Conservation (phyloP, 208 protist genomes). For the Wallacemonas sp. region DNA sequence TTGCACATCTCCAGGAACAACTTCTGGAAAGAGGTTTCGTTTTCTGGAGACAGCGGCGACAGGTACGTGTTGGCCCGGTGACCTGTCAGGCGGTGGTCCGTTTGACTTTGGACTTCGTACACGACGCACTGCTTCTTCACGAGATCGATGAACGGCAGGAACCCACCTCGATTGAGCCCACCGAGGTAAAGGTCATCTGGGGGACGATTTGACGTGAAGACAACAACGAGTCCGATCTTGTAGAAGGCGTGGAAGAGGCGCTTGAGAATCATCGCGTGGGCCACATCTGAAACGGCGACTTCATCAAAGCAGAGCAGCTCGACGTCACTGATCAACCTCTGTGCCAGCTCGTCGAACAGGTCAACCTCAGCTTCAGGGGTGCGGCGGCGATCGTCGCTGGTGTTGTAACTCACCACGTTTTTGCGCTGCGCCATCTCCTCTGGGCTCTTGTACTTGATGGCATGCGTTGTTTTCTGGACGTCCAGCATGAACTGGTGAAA, state of each 20-base stretch:
- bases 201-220: constrained; percentile 94
- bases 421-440: constrained; percentile 45
- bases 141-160: constrained; percentile 96
- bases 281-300: constrained; percentile 93
- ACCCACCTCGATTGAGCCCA: constrained; percentile 92
- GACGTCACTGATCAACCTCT: constrained; percentile 86
- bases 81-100: constrained; percentile 93
- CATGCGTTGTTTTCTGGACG: constrained; percentile 87
- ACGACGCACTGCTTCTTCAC: constrained; percentile 83
- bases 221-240: constrained; percentile 89
- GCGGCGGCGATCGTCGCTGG: constrained; percentile 38
- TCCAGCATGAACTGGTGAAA: constrained; percentile 97
- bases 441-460: constrained; percentile 62
- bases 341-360: constrained; percentile 83
- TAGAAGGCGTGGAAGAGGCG: constrained; percentile 92
- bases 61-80: constrained; percentile 71
- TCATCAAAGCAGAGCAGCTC: constrained; percentile 96
- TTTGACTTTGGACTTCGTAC: constrained; percentile 87
- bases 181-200: constrained; percentile 90
- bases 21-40: constrained; percentile 62
- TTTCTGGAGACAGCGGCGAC: constrained; percentile 58
- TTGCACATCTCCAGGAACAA: constrained; percentile 86
- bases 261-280: constrained; percentile 95
- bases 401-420: constrained; percentile 63
- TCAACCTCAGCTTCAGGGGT: constrained; percentile 74